Percentiles rank a stretch among this genome's conserved stretches.
These are phyloP conservation scores for Venustampulla echinocandica DNA, from an alignment of 495 filamentous ascomycete species.

Conservation along the genomic window DNA sequence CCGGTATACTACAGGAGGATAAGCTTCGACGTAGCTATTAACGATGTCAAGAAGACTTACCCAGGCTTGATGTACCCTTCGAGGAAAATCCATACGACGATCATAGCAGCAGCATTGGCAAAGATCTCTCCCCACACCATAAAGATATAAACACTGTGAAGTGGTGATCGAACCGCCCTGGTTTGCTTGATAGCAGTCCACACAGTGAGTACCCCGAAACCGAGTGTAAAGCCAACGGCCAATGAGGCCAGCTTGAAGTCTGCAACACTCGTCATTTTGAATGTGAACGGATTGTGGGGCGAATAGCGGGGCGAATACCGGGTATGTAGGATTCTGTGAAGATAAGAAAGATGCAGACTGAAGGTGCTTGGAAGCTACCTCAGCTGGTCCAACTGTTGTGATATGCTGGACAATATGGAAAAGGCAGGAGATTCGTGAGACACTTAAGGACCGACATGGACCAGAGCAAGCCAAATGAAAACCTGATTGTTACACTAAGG, in stretches of 20 bases:
- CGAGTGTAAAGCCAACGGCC: slow-evolving; percentile 33
- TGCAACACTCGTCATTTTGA: no score
- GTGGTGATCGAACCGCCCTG: slow-evolving; percentile 2
- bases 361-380: no score
- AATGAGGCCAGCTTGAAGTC: slow-evolving; percentile 29
- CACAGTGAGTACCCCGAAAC: slow-evolving; percentile 33
- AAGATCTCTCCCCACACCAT: slow-evolving; percentile 36
- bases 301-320: no score
- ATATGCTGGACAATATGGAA: no score
- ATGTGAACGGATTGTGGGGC: no score
- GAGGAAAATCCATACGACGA: slow-evolving; percentile 32
- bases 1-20: slow-evolving; percentile 16
- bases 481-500: no score
- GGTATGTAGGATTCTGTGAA: no score
- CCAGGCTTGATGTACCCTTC: slow-evolving; percentile 27
- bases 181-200: slow-evolving; percentile 27
- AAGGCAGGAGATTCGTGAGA: no score
- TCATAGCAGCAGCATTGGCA: slow-evolving; percentile 29
- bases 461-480: no score
- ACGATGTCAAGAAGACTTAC: slow-evolving; percentile 15
- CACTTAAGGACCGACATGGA: no score
- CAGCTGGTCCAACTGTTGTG: no score
- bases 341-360: no score
- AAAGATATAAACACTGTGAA: slow-evolving; percentile 7
- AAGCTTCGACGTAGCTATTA: background rate